Base-by-base conservation (phyloP, 805 yeast genomes). In the Pichia paraexigua region DNA sequence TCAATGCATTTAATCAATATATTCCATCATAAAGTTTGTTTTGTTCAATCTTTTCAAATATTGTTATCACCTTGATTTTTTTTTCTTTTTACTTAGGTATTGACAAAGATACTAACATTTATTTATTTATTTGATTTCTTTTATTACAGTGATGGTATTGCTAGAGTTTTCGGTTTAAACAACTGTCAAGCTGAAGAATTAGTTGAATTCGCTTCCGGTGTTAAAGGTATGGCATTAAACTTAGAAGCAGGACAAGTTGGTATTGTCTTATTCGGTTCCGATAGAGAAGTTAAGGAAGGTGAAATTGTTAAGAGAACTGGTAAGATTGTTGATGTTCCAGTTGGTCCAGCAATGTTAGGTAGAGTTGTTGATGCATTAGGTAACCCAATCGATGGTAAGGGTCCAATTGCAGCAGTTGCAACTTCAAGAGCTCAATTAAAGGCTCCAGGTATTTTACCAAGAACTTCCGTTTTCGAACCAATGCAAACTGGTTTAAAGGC, bases 171-270 rank as follows among this genome's bases (percentile, higher is more conserved):
- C 79, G 99, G 99, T 79, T 81, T 94, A 69, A 94, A 91, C 94
- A 94, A 94, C 83, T 85, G 90, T 77, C 98, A 92, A 83, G 99
- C 99, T 72, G 99, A 94, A 81, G 99, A 94, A 80, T 83, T 94
- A 75, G 97, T 94, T 69, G 99, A 94, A 80, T 95, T 94, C 80
- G 80, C 97, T 57, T 89, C 99, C 56, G 99, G 99, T 82, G 98
- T 92, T 68, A 89, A 91, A 78, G 99, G 99, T 86, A 94, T 94
- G 99, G 98, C 99, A 71, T 83, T 94, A 73, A 94, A 94, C 85
- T 87, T 94, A 84, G 99, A 94, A 80, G 96, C 98, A 68, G 97
- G 96, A 76, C 98, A 94, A 79, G 99, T 94, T 73, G 99, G 99
- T 89, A 85, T 94, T 72, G 99, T 94, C 78, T 80, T 94, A 77